phyloP scores from a whole-genome alignment of 306 rosid species.

The Prunus mume region DNA sequence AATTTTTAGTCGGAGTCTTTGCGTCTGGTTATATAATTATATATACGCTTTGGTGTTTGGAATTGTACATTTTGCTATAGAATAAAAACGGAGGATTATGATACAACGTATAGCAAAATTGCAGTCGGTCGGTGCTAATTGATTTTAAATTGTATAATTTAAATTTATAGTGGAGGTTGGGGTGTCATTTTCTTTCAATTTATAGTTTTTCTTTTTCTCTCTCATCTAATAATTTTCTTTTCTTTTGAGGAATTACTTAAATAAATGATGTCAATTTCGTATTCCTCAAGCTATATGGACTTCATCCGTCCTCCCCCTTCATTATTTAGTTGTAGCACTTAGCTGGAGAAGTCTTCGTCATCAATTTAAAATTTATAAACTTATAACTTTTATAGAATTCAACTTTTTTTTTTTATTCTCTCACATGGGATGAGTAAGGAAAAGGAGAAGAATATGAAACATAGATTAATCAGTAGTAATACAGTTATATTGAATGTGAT shows the following conservation, averaged over 20 bases:
- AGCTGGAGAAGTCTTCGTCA: neutral
- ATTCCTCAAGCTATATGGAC: neutral
- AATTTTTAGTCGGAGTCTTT: neutral
- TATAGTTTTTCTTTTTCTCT: neutral
- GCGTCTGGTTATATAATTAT: slow-evolving; percentile 1
- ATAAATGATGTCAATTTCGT: no score
- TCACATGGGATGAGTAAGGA: neutral
- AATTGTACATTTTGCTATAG: slow-evolving; percentile 46
- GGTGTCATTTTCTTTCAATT: slow-evolving; percentile 36
- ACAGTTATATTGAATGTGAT: neutral
- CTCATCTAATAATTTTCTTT: neutral
- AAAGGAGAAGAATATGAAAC: neutral
- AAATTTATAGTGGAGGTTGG: slow-evolving; percentile 3
- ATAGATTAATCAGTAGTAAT: neutral
- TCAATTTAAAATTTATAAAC: neutral
- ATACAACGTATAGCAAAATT: slow-evolving; percentile 34
- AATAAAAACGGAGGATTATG: slow-evolving; percentile 26
- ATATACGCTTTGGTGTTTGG: slow-evolving; percentile 9
- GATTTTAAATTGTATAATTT: slow-evolving; percentile 14
- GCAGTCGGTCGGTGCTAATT: slow-evolving; percentile 18
- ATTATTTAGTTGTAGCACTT: neutral
- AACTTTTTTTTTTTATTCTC: neutral
- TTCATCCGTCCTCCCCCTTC: neutral
- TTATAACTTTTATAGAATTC: neutral
- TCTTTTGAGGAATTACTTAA: neutral